These are phyloP conservation scores for Cladosporium austrohemisphaericum DNA, from an alignment of 2,329 filamentous ascomycete species.

Conservation along the genomic window DNA sequence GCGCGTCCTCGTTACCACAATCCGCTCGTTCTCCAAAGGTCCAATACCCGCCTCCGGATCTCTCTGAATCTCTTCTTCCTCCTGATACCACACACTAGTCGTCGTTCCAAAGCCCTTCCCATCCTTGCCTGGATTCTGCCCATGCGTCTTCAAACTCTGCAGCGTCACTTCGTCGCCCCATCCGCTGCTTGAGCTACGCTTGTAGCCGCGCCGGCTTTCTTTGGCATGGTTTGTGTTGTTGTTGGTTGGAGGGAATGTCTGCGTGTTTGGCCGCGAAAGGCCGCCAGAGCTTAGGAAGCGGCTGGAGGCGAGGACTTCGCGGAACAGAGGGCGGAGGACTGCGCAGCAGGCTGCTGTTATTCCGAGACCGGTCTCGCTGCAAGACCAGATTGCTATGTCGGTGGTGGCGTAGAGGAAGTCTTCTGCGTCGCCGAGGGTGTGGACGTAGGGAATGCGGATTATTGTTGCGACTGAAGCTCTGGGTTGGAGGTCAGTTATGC, in stretches of 20 bases:
- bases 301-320: slow-evolving; percentile 2
- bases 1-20: neutral
- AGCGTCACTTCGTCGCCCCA: slow-evolving; percentile 3
- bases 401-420: slow-evolving; percentile 33
- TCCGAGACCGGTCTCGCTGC: slow-evolving; percentile 31
- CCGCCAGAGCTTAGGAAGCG: slow-evolving; percentile 1
- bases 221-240: neutral
- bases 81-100: neutral
- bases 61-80: neutral
- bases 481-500: neutral
- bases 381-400: slow-evolving; percentile 36
- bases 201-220: slow-evolving; percentile 4
- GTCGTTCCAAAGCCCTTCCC: slow-evolving; percentile 3
- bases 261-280: neutral
- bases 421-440: slow-evolving; percentile 10
- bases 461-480: slow-evolving; percentile 20
- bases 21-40: neutral
- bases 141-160: slow-evolving; percentile 8
- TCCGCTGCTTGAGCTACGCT: neutral
- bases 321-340: slow-evolving; percentile 47
- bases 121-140: slow-evolving; percentile 11
- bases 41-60: neutral
- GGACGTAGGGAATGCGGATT: slow-evolving; percentile 28
- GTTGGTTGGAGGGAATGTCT: neutral
- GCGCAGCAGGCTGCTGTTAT: slow-evolving; percentile 46